Evolutionary conservation across 179 eudicot species (phyloP).

Genomic region (Silene vulgaris): DNA sequence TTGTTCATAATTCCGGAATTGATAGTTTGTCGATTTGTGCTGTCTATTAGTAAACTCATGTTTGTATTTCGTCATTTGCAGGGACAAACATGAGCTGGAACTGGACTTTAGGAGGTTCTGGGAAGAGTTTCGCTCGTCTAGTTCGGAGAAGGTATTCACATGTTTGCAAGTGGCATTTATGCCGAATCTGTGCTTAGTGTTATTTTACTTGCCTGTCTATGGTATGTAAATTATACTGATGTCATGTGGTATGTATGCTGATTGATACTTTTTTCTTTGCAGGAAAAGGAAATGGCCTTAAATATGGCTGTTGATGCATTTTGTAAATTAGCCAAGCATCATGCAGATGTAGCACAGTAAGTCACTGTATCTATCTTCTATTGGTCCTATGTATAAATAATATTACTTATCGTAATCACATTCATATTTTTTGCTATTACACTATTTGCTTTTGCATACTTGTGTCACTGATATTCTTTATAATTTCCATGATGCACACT

Average conservation of each 20-base stretch:
- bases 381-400: neutral
- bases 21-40: neutral
- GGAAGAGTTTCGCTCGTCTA: constrained; percentile 96
- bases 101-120: constrained; percentile 94
- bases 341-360: constrained; percentile 78
- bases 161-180: constrained; percentile 7
- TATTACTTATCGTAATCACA: neutral
- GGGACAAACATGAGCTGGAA: constrained; percentile 63
- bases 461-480: neutral
- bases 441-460: neutral
- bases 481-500: neutral
- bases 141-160: constrained; percentile 76
- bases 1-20: neutral
- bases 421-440: neutral
- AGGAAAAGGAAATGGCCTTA: constrained; percentile 98
- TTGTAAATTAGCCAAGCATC: constrained; percentile 98
- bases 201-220: neutral
- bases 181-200: neutral
- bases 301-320: constrained; percentile 90
- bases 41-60: neutral
- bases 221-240: neutral
- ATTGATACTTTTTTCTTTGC: constrained; percentile 29
- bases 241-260: constrained; percentile 8
- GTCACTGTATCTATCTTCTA: constrained; percentile 52
- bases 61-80: constrained; percentile 10